phyloP scores from a whole-genome alignment of 2,329 filamentous ascomycete genomes.

The Neonectria faginata region DNA sequence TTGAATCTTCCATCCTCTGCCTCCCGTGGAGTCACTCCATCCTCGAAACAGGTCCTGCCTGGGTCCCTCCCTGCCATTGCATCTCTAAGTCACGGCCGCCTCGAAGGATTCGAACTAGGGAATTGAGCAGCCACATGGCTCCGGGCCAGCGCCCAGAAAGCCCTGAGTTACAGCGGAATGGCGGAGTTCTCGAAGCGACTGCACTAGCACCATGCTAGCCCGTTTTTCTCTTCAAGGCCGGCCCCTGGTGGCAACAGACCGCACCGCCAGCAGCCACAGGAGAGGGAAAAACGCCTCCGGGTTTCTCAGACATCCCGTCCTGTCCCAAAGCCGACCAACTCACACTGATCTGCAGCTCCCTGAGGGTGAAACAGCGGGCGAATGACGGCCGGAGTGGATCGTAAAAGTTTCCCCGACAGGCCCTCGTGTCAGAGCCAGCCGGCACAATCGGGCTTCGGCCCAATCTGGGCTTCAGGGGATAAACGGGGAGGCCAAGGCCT shows the following conservation, averaged over 20 bases:
- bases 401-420: constrained; percentile 1
- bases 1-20: not conserved
- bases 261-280: constrained; percentile 3
- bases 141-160: not conserved
- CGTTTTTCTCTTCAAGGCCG: constrained; percentile 4
- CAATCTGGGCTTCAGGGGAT: not conserved
- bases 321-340: not conserved
- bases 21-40: constrained; percentile 6
- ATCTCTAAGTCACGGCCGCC: not conserved
- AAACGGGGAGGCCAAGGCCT: constrained; percentile 1
- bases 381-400: constrained; percentile 1
- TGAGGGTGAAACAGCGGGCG: not conserved
- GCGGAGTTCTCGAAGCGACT: constrained; percentile 11
- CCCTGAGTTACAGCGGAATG: not conserved
- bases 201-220: constrained; percentile 10
- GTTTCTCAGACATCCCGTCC: not conserved
- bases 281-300: constrained; percentile 3
- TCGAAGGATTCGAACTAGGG: constrained; percentile 1
- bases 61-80: not conserved
- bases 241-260: constrained; percentile 14
- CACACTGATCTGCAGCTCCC: not conserved
- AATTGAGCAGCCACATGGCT: constrained; percentile 14
- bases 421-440: not conserved
- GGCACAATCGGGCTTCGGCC: not conserved
- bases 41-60: not conserved